Conservation (phyloP, 306 rosid genomes). For the Ormosia emarginata region DNA sequence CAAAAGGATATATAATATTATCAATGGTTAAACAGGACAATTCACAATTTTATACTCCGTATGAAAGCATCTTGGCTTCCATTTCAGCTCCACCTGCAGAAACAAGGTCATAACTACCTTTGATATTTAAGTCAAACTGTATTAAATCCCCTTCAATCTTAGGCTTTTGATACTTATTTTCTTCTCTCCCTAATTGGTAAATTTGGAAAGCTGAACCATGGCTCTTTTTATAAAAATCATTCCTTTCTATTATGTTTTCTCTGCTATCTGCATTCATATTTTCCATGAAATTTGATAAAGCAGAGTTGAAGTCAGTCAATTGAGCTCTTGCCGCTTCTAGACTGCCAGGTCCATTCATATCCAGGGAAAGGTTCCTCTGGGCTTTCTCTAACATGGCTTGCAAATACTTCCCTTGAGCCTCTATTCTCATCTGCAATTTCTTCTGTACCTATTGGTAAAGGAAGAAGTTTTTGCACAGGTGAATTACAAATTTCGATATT, state of each 20-base stretch:
- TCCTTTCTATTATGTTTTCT: conserved; percentile 35
- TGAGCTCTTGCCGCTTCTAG: conserved; percentile 60
- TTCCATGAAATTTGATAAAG: conserved; percentile 70
- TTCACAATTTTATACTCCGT: conserved; percentile 36
- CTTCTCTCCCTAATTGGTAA: conserved; percentile 31
- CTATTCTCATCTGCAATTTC: conserved; percentile 65
- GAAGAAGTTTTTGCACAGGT: neutral
- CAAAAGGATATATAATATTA: neutral
- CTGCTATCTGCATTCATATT: conserved; percentile 54
- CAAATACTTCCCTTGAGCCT: conserved; percentile 86
- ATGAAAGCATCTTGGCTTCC: conserved; percentile 53
- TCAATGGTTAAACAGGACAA: neutral
- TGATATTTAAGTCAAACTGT: conserved; percentile 71
- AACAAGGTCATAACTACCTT: conserved; percentile 57
- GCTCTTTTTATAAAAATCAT: conserved; percentile 32
- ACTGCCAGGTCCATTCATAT: conserved; percentile 28
- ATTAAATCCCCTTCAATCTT: conserved; percentile 46
- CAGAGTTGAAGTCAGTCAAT: conserved; percentile 60
- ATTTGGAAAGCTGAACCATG: conserved; percentile 32
- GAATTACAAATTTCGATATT: neutral
- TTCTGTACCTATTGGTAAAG: conserved; percentile 55
- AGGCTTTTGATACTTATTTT: conserved; percentile 40
- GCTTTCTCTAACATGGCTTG: conserved; percentile 83
- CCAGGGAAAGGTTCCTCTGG: conserved; percentile 57
- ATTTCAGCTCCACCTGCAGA: conserved; percentile 52